Evolutionary conservation across 2,329 filamentous ascomycete species (phyloP).

Genomic region (Trichoderma pleuroti): DNA sequence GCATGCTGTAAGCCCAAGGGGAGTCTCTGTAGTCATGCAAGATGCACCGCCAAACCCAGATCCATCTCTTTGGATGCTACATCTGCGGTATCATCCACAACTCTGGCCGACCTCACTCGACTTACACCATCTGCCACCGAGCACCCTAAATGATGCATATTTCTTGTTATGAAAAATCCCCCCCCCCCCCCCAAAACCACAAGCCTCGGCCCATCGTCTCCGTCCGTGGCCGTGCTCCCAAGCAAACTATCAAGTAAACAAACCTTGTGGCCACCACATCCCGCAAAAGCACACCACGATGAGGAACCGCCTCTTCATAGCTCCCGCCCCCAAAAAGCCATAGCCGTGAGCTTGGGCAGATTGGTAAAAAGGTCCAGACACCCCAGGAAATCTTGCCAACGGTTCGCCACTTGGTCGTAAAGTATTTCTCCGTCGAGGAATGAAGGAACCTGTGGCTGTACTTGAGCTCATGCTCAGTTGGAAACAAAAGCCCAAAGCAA

Average conservation of each 20-base stretch:
- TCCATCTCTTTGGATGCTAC: neutral
- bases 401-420: neutral
- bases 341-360: neutral
- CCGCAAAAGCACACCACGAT: neutral
- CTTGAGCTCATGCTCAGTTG: neutral
- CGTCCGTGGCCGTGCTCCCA: neutral
- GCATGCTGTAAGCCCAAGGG: neutral
- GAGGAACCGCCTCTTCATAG: neutral
- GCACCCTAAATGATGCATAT: neutral
- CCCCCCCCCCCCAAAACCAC: neutral
- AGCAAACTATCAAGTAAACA: neutral
- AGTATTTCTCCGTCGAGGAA: neutral
- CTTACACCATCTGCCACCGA: neutral
- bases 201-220: neutral
- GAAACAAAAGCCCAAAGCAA: neutral
- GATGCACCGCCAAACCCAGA: neutral
- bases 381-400: neutral
- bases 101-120: neutral
- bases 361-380: neutral
- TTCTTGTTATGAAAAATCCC: neutral
- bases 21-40: neutral
- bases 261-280: neutral
- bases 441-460: neutral
- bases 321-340: slow-evolving; percentile 9
- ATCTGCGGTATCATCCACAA: neutral